Percentiles rank a stretch among this genome's conserved stretches.
phyloP scores from a whole-genome alignment of 73 alveolate species.

The Tetrahymena borealis region DNA sequence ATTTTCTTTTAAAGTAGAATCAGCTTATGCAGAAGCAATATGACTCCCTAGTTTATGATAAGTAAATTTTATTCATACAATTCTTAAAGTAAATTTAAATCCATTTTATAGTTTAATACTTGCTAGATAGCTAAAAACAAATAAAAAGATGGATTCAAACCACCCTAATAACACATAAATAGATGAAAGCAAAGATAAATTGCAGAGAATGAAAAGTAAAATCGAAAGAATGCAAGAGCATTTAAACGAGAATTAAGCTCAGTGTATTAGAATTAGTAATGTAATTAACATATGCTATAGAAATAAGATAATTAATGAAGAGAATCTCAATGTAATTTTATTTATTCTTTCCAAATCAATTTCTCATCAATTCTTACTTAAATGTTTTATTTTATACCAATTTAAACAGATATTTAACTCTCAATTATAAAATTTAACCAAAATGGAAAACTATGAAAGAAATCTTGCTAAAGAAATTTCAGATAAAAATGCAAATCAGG shows the following conservation, averaged over 20 bases:
- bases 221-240: neutral
- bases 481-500: neutral
- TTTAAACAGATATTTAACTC: neutral
- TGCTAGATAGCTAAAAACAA: neutral
- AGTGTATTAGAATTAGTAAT: neutral
- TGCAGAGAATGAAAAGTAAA: neutral
- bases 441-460: neutral
- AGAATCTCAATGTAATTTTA: neutral
- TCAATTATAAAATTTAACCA: neutral
- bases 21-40: neutral
- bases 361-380: neutral
- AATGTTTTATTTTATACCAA: neutral
- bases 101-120: neutral
- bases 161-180: neutral
- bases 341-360: neutral
- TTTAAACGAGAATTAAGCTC: neutral
- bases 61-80: too few species aligned
- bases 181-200: neutral
- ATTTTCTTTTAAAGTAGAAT: neutral
- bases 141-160: neutral
- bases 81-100: too few species aligned
- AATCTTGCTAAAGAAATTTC: neutral
- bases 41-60: neutral
- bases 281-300: neutral
- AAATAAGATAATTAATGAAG: neutral